Evolutionary conservation across 192 early-diverging fungal species (phyloP).

Genomic region (Linnemannia elongata): DNA sequence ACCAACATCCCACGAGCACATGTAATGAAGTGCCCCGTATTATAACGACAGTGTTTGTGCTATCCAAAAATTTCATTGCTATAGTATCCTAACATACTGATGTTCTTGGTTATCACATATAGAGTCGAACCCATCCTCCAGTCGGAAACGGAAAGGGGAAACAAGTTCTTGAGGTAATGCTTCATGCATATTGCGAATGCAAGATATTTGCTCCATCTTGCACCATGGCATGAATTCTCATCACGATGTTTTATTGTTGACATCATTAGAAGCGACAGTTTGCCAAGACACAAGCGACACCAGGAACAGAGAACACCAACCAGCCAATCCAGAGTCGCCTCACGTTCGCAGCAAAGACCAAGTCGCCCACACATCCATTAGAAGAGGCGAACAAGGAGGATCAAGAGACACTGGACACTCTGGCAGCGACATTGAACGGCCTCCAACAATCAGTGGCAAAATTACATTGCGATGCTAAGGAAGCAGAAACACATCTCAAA

Average conservation of each 20-base stretch:
- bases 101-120: background rate
- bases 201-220: background rate
- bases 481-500: background rate
- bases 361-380: background rate
- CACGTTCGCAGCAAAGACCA: background rate
- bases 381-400: background rate
- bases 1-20: constrained; percentile 38
- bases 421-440: constrained; percentile 8
- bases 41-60: background rate
- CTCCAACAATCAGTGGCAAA: constrained; percentile 25
- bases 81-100: background rate
- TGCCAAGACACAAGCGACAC: constrained; percentile 15
- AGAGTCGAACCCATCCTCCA: constrained; percentile 32
- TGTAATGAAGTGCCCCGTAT: background rate
- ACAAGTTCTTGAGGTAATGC: constrained; percentile 11
- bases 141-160: constrained; percentile 31
- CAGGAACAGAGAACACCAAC: constrained; percentile 9
- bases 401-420: background rate
- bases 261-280: constrained; percentile 14
- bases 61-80: background rate
- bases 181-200: background rate
- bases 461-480: background rate
- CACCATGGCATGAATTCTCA: background rate
- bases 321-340: constrained; percentile 22
- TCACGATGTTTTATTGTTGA: background rate